Conservation (phyloP, 78 protist genomes). For the Corallochytrium limacisporum region DNA sequence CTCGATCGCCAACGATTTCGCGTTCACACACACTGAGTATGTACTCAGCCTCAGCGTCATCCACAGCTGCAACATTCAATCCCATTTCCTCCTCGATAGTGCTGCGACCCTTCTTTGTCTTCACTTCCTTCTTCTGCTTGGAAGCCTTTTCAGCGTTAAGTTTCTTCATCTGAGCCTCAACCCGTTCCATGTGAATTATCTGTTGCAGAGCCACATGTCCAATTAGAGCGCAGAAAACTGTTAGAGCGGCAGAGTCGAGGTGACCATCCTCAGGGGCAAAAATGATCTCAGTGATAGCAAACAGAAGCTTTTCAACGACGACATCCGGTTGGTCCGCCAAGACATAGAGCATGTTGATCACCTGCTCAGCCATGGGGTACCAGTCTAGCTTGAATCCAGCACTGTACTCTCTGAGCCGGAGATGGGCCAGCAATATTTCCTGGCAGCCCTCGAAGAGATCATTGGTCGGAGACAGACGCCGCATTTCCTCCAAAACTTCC, state of each 20-base stretch:
- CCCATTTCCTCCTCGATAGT: constrained; percentile 54
- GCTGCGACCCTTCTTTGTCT: neutral
- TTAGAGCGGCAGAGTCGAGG: neutral
- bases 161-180: neutral
- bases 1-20: neutral
- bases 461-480: no score
- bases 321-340: no score
- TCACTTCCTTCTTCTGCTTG: neutral
- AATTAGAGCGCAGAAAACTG: neutral
- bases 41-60: constrained; percentile 32
- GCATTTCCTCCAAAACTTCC: no score
- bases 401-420: no score
- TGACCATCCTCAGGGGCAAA: neutral
- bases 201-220: constrained; percentile 40
- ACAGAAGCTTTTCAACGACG: neutral
- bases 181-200: constrained; percentile 33
- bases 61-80: constrained; percentile 29
- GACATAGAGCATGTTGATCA: no score
- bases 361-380: no score
- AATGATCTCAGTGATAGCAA: neutral
- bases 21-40: neutral
- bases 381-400: no score
- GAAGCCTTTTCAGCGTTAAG: neutral
- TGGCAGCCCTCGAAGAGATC: no score
- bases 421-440: no score